These are phyloP conservation scores for Lojkania enalia DNA, from an alignment of 2,329 filamentous ascomycete species.

Conservation along the genomic window DNA sequence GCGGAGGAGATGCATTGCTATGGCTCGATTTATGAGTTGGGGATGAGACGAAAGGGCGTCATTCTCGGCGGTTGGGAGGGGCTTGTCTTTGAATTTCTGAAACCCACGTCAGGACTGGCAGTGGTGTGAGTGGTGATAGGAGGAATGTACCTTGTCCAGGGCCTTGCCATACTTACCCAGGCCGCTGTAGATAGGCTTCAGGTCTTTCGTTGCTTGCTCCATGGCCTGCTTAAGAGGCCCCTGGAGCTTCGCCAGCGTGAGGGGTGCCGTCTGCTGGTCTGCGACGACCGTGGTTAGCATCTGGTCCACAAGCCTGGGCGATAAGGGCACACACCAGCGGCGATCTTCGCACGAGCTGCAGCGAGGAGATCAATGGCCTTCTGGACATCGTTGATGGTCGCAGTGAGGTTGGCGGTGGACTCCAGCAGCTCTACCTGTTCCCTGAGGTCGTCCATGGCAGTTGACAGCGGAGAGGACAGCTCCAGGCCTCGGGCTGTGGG, in stretches of 20 bases:
- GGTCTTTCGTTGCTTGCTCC: slow-evolving; percentile 75
- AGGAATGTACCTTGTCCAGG: slow-evolving; percentile 69
- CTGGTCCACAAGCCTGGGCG: not conserved
- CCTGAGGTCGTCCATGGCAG: slow-evolving; percentile 65
- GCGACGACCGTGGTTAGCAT: slow-evolving; percentile 24
- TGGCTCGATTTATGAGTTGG: slow-evolving; percentile 83
- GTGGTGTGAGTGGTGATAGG: not conserved
- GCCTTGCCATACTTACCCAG: slow-evolving; percentile 84
- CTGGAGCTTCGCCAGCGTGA: slow-evolving; percentile 81
- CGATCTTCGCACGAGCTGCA: slow-evolving; percentile 72
- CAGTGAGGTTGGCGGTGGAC: slow-evolving; percentile 68
- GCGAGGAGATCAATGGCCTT: slow-evolving; percentile 77
- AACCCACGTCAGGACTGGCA: not conserved
- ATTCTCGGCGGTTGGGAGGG: slow-evolving; percentile 74
- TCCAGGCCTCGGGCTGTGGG: slow-evolving; percentile 9
- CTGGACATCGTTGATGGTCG: slow-evolving; percentile 79
- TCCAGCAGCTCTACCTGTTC: slow-evolving; percentile 75
- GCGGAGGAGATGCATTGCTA: slow-evolving; percentile 93
- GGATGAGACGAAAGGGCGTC: slow-evolving; percentile 78
- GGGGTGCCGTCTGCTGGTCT: slow-evolving; percentile 71
- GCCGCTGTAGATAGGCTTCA: slow-evolving; percentile 81
- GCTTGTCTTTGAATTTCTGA: slow-evolving; percentile 65
- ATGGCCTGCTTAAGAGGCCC: slow-evolving; percentile 81
- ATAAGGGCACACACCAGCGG: slow-evolving; percentile 53
- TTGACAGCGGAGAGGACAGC: slow-evolving; percentile 9